These are phyloP conservation scores for Phytopythium oedochilum DNA, from an alignment of 352 stramenopile species.

Conservation along the genomic window DNA sequence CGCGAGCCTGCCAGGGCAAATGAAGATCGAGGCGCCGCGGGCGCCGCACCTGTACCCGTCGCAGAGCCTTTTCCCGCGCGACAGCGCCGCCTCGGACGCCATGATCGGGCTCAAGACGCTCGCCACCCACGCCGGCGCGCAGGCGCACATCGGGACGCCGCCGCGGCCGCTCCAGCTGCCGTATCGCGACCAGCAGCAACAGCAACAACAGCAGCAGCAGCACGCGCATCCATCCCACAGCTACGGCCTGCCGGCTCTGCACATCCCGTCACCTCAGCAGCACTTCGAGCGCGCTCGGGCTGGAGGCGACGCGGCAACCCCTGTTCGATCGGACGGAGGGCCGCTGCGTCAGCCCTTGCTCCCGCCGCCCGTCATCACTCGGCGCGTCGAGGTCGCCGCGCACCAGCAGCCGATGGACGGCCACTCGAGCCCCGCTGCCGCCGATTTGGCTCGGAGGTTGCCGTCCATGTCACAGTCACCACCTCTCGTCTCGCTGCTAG, in stretches of 20 bases:
- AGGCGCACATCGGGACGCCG: conserved; percentile 6
- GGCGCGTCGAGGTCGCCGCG: neutral
- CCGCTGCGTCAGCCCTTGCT: neutral
- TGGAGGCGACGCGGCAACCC: neutral
- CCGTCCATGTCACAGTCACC: conserved; percentile 1
- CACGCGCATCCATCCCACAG: neutral
- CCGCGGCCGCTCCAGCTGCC: conserved; percentile 6
- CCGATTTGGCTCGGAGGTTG: neutral
- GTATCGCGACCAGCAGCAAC: conserved; percentile 2
- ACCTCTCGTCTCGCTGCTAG: conserved; percentile 24
- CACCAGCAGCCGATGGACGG: neutral
- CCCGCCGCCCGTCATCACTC: conserved; percentile 1
- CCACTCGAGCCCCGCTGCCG: neutral
- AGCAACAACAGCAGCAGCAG: neutral
- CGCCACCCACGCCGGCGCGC: conserved; percentile 16
- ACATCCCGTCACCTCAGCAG: conserved; percentile 2
- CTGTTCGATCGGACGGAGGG: neutral
- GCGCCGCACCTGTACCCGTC: conserved; percentile 18
- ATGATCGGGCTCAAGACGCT: conserved; percentile 34
- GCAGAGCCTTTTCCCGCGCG: conserved; percentile 7
- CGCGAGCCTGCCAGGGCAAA: neutral
- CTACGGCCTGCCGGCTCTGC: conserved; percentile 1
- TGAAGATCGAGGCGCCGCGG: conserved; percentile 12
- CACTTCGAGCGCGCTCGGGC: neutral
- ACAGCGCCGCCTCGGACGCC: conserved; percentile 15